Evolutionary conservation across 176 grass and related monocot species (phyloP).

Genomic region (Zizania latifolia): DNA sequence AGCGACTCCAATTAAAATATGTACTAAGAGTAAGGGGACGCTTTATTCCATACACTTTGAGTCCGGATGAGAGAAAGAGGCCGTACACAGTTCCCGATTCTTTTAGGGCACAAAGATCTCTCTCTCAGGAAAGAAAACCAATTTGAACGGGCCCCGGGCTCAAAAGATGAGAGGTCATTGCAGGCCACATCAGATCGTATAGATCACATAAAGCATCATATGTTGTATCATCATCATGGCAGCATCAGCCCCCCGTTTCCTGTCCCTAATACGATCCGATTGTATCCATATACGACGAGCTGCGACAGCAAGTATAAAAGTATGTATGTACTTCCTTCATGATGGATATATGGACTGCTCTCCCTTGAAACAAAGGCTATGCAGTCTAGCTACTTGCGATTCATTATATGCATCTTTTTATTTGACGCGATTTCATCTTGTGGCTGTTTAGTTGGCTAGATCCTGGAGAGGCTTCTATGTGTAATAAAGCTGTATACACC

Average conservation of each 20-base stretch:
- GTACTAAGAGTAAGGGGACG: slow-evolving; percentile 12
- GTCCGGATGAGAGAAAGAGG: slow-evolving; percentile 67
- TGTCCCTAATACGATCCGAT: slow-evolving; percentile 27
- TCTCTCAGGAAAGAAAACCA: slow-evolving; percentile 41
- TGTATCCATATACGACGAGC: slow-evolving; percentile 17
- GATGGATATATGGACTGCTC: not conserved
- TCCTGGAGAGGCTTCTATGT: not conserved
- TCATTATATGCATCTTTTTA: not conserved
- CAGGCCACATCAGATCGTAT: slow-evolving; percentile 84
- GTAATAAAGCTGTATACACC: not conserved
- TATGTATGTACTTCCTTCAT: slow-evolving; percentile 19
- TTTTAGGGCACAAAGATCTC: slow-evolving; percentile 50
- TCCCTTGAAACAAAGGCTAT: not conserved
- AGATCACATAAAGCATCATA: slow-evolving; percentile 57
- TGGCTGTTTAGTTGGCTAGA: not conserved
- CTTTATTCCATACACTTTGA: slow-evolving; percentile 98
- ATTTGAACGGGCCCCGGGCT: slow-evolving; percentile 53
- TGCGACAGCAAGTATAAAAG: not conserved
- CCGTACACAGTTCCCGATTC: slow-evolving; percentile 98
- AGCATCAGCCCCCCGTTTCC: slow-evolving; percentile 48
- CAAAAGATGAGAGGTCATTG: slow-evolving; percentile 81
- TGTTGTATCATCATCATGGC: slow-evolving; percentile 70
- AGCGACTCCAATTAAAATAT: no score
- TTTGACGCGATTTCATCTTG: not conserved
- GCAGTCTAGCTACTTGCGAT: no score